Evolutionary conservation across 2,329 filamentous ascomycete species (phyloP), one percentile per base, ranked within the genome.

Genomic region (Xylaria sp.): DNA sequence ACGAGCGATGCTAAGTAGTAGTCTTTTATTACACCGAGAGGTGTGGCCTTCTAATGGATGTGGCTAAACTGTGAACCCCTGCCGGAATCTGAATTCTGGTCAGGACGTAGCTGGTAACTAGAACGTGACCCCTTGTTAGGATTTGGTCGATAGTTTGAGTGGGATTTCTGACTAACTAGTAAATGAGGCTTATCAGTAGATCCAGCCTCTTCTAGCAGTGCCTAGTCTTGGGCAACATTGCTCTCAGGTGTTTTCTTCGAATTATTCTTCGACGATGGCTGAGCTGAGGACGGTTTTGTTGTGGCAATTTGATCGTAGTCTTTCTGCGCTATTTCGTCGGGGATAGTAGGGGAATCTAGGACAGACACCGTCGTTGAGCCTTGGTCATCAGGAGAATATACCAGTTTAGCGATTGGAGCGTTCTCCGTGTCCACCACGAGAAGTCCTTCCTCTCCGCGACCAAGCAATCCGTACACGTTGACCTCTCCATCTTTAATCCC

Each of bases 371-470:
- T 59, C 9, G 56, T 55, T 20, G 66, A 63, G 15, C 33, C 58
- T 3, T 67, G 61, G 10, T 79, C 74, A 20, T 72, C 76, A 0
- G 72, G 75, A 1, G 74, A 74, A 38, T 79, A 77, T 0, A 84
- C 79, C 0, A 88, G 70, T 58, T 83, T 86, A 0, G 82, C 84
- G 10, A 79, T 79, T 0, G 84, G 83, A 0, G 80, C 62, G 0
- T 74, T 69, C 0, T 79, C 79, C 0, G 90, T 90, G 76, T 94
- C 90, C 0, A 93, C 87, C 0, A 94, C 82, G 5, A 94, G 78
- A 0, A 93, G 79, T 2, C 87, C 87, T 72, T 92, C 89, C 61
- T 91, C 87, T 0, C 86, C 87, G n/a, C 92, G 89, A 0, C 91
- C 91, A 2, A 93, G 80, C 0, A 92, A 79, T 0, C 91, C 91